A percentile compares a stretch with the other conserved stretches of the same genome.
These are phyloP conservation scores for Colletotrichum sp. DNA, from an alignment of 2,329 filamentous ascomycete species.

Conservation along the genomic window DNA sequence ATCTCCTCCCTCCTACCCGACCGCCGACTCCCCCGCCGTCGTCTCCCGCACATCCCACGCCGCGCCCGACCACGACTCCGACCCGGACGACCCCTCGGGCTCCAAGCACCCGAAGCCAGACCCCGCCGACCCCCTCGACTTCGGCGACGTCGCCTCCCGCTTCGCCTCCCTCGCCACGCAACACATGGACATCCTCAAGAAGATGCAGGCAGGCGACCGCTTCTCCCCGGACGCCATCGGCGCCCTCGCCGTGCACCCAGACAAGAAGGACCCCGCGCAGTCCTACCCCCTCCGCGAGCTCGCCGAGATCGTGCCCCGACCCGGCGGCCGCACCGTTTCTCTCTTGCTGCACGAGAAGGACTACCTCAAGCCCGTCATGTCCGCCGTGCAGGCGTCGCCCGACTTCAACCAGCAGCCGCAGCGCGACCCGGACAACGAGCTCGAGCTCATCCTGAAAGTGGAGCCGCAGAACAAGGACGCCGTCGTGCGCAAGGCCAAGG, in stretches of 20 bases:
- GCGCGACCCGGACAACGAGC: constrained; percentile 60
- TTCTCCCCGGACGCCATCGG: constrained; percentile 58
- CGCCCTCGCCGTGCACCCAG: constrained; percentile 43
- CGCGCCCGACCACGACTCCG: constrained; percentile 24
- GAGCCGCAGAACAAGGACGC: constrained; percentile 58
- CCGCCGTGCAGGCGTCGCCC: constrained; percentile 54
- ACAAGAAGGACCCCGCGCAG: constrained; percentile 25
- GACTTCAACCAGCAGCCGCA: constrained; percentile 68
- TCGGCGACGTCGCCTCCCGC: constrained; percentile 52
- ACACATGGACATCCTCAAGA: constrained; percentile 44
- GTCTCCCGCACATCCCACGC: constrained; percentile 20
- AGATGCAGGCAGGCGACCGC: constrained; percentile 50
- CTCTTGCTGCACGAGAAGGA: constrained; percentile 45
- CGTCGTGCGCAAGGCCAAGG: constrained; percentile 45
- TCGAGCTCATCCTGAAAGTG: constrained; percentile 60
- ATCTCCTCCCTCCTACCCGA: constrained; percentile 20
- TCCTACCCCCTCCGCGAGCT: constrained; percentile 60
- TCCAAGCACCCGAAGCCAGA: constrained; percentile 33
- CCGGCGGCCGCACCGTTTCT: constrained; percentile 43
- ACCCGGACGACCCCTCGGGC: constrained; percentile 20
- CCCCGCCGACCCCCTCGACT: constrained; percentile 51
- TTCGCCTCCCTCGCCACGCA: constrained; percentile 44
- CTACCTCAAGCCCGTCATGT: constrained; percentile 60
- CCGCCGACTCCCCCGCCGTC: constrained; percentile 19
- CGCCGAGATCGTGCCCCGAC: constrained; percentile 55